Evolutionary conservation across 2,329 filamentous ascomycete species (phyloP).

Genomic region (Diaporthe vaccinii): DNA sequence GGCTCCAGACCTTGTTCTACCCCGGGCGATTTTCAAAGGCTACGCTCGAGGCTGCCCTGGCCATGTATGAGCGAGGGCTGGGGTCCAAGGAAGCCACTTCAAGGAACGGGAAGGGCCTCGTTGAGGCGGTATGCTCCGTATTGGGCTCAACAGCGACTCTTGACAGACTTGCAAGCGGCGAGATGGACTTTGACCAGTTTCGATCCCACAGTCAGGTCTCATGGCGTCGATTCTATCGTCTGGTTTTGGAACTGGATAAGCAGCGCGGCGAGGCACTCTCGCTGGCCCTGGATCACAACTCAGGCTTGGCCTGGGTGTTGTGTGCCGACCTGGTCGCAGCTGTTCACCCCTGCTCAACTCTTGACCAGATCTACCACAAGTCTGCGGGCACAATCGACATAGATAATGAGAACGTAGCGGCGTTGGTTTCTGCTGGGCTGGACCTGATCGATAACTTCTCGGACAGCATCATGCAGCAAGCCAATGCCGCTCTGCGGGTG

Average conservation of each 20-base stretch:
- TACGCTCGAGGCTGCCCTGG: constrained; percentile 85
- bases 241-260: constrained; percentile 88
- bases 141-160: constrained; percentile 78
- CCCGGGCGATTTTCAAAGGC: constrained; percentile 85
- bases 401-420: constrained; percentile 66
- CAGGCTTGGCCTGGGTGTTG: constrained; percentile 84
- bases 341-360: constrained; percentile 81
- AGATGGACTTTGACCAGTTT: constrained; percentile 82
- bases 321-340: constrained; percentile 85
- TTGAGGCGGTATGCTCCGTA: constrained; percentile 81
- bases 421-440: constrained; percentile 77
- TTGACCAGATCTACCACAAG: constrained; percentile 79
- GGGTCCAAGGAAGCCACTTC: constrained; percentile 56
- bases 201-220: constrained; percentile 81
- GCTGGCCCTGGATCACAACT: constrained; percentile 78
- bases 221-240: constrained; percentile 91
- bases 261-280: constrained; percentile 86
- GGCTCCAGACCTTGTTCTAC: constrained; percentile 85
- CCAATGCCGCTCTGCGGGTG: constrained; percentile 75
- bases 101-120: constrained; percentile 69
- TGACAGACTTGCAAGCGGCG: constrained; percentile 71
- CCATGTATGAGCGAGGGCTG: constrained; percentile 81
- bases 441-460: constrained; percentile 80
- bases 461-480: constrained; percentile 76
- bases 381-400: constrained; percentile 58